Evolutionary conservation across 2,329 filamentous ascomycete genomes (phyloP).

Genomic region (Penicillium capsulatum): DNA sequence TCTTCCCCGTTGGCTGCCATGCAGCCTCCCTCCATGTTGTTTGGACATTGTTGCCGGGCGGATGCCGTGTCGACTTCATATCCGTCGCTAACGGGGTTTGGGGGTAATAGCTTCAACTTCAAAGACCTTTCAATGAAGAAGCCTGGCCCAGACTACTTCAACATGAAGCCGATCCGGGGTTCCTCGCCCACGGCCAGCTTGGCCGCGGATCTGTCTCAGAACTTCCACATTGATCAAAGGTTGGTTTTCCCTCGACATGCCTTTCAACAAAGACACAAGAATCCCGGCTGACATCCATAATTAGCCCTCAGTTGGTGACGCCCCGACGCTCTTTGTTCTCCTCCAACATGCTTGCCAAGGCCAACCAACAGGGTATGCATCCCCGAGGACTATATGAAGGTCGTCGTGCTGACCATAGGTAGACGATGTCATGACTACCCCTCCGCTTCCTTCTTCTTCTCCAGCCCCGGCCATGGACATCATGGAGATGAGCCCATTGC

Average conservation of each 20-base stretch:
- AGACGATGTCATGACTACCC: constrained; percentile 73
- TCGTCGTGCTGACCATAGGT: constrained; percentile 29
- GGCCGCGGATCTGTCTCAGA: constrained; percentile 91
- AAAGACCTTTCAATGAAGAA: constrained; percentile 69
- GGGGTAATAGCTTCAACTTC: constrained; percentile 68
- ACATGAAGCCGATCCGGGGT: constrained; percentile 68
- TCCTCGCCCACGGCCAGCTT: constrained; percentile 89
- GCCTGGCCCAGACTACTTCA: constrained; percentile 72
- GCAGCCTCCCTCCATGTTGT: constrained; percentile 66
- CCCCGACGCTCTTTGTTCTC: constrained; percentile 83
- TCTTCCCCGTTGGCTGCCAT: constrained; percentile 93
- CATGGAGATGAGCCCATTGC: constrained; percentile 92
- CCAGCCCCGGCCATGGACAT: constrained; percentile 67
- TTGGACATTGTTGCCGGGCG: constrained; percentile 58
- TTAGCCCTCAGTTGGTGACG: constrained; percentile 75
- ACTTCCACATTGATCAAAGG: constrained; percentile 95
- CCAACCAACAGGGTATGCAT: constrained; percentile 56
- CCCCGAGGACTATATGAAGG: background rate
- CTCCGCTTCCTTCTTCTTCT: constrained; percentile 78
- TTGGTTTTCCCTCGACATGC: constrained; percentile 44
- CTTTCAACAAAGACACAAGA: constrained; percentile 6
- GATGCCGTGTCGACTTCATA: constrained; percentile 51
- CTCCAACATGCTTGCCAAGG: constrained; percentile 59
- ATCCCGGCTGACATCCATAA: constrained; percentile 40
- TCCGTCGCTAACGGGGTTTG: constrained; percentile 54